Evolutionary conservation across 306 rosid genomes (phyloP), one percentile per base, ranked within the genome.

Genomic region (Leucaena leucocephala): DNA sequence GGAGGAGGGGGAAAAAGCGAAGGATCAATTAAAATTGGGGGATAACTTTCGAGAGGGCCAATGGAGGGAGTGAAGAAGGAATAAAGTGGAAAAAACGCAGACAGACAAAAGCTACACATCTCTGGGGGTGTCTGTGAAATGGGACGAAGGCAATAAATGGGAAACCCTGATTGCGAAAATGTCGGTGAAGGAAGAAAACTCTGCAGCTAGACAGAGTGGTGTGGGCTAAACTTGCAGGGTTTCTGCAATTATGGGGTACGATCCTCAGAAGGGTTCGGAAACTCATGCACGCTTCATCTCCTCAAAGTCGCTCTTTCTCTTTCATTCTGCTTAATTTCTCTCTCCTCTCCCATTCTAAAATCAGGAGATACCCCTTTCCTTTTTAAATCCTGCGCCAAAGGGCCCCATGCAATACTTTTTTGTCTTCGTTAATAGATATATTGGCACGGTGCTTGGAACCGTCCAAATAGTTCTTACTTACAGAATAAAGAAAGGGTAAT

Each of bases 11-110:
- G 27, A 27, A 27, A 27, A 27, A 27, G 27, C 27, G 27, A 27
- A 27, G 27, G 27, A 27, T 27, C 27, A 27, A 27, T 27, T 0
- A 27, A 27, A 27, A 27, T 27, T 27, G 27, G 27, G 27, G 27
- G 27, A 27, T 27, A 27, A 27, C 27, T 27, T 85, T 90, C 82
- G 91, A 62, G 71, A 87, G 85, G 84, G 84, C 85, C 94, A 83
- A 92, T 77, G 90, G 27, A 27, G 27, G 27, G 27, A 27, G 27
- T 27, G 27, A 27, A 27, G 84, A 80, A 81, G 66, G 91, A 92
- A 92, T 87, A 92, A 92, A 92, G 94, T 80, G 67, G 82, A 68
- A 86, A 48, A 64, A 49, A n/a, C 43, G 46, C 78, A 16, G 72
- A 48, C 81, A 76, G 66, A 69, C 78, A 68, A 82, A 84, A 66